Conservation (phyloP, 495 filamentous ascomycete genomes). For the Aspergillus homomorphus region DNA sequence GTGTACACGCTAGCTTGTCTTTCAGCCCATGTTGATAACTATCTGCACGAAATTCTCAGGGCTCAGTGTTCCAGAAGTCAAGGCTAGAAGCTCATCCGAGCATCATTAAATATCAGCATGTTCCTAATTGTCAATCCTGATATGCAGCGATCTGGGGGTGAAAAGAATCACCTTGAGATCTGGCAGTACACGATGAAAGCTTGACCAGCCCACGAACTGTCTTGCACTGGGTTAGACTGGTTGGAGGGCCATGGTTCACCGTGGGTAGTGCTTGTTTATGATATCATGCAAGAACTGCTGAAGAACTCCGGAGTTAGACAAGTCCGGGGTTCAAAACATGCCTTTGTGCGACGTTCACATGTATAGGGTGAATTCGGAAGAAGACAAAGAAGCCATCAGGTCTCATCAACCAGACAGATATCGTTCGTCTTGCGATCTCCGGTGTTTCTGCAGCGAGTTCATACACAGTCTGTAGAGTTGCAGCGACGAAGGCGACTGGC, state of each 20-base stretch:
- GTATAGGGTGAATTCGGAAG: not conserved
- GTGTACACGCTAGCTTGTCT: no score
- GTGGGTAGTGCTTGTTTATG: not conserved
- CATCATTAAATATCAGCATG: no score
- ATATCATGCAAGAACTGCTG: not conserved
- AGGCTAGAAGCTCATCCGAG: no score
- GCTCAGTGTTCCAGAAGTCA: no score
- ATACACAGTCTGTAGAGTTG: not conserved
- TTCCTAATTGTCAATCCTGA: no score
- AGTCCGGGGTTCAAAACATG: not conserved
- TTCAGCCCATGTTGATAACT: no score
- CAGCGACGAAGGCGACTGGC: not conserved
- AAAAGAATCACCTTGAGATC: no score
- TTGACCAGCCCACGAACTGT: no score
- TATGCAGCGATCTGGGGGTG: no score
- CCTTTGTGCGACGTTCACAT: not conserved
- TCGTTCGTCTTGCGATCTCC: not conserved
- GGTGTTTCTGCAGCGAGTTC: not conserved
- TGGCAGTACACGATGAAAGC: no score
- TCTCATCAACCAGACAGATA: not conserved
- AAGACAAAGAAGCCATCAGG: not conserved
- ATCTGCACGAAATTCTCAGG: no score
- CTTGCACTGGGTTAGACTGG: not conserved
- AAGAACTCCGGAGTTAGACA: not conserved
- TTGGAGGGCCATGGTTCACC: not conserved